These are phyloP conservation scores for Apostasia ramifera DNA, from an alignment of 106 monocot genomes.

Conservation along the genomic window DNA sequence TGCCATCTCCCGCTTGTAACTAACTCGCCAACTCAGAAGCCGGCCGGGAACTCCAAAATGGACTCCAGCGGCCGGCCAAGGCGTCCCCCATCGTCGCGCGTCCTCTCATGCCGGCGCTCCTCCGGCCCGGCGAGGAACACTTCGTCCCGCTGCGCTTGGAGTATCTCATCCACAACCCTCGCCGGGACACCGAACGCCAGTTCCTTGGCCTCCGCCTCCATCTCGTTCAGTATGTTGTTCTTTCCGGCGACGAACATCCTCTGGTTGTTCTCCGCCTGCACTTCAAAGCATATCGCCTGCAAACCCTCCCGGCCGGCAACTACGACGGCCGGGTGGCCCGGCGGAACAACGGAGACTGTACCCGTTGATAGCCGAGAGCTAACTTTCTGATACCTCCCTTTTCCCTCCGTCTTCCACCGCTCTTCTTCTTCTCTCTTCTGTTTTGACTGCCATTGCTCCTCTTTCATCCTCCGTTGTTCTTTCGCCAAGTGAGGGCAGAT, in stretches of 20 bases:
- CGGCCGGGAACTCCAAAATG: not conserved
- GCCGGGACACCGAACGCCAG: conserved; percentile 38
- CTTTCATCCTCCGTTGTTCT: not conserved
- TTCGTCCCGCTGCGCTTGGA: conserved; percentile 20
- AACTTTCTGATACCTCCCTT: conserved; percentile 7
- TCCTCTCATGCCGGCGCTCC: not conserved
- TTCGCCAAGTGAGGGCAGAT: conserved; percentile 35
- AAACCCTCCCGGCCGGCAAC: conserved; percentile 39
- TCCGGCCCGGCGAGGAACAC: conserved; percentile 33
- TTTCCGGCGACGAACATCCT: conserved; percentile 43
- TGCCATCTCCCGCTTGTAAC: not conserved
- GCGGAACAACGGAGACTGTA: conserved; percentile 30
- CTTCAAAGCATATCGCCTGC: conserved; percentile 34
- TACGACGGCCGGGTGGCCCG: conserved; percentile 43
- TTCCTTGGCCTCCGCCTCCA: conserved; percentile 64
- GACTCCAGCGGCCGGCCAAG: not conserved
- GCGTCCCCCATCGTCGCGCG: not conserved
- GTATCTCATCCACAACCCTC: conserved; percentile 26
- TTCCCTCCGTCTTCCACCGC: conserved; percentile 4
- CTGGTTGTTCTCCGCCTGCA: conserved; percentile 35
- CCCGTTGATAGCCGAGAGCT: conserved; percentile 16
- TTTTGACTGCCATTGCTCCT: not conserved
- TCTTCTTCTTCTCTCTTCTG: not conserved
- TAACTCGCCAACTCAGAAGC: not conserved
- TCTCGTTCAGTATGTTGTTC: conserved; percentile 40